Base-by-base conservation (phyloP, 192 early-diverging fungal genomes). In the Coemansia sp. region DNA sequence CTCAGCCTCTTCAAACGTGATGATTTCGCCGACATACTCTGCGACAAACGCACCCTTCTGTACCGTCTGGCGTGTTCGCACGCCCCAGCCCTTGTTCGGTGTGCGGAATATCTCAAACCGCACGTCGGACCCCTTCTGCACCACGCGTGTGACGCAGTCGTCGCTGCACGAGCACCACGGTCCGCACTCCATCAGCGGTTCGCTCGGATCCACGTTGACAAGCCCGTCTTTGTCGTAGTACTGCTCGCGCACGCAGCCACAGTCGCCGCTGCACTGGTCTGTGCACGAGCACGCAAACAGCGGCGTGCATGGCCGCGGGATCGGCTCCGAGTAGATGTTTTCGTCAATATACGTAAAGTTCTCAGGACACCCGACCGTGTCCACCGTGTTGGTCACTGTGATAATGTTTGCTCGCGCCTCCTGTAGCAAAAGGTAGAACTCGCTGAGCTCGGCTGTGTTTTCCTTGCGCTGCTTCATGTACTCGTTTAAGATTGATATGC, bases 11-110 rank as follows among this genome's bases (percentile, higher is more conserved):
- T 83, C 63, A 31, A 87, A 84, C 25, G 94, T 74, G 25, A 99
- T 89, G 10, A 99, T 89, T 75, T 99, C 97, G 40, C 97, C 97
- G 48, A 93, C 87, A 71, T 99, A 99, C 73, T 99, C 97, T 62
- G 94, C 92, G 30, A 99, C 87, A 82, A 99, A 98, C 14, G 87
- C 77, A 57, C 91, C 90, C 50, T 52, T 68, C 31, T 18, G 3
- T 8, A 73, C 38, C 17, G 17, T 10, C 14, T 58, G 63, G 42
- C 69, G 64, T 8, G 75, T 58, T 14, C 76, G 68, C 14, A 77
- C 83, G 51, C 83, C 83, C 77, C 78, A 84, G 60, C 83, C 83
- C 58, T 81, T 81, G 56, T 48, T 49, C 17, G 33, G 56, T 34
- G 70, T 71, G 25, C 76, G 71, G 45, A 71, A 76, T 51, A 84